phyloP scores from a whole-genome alignment of 768 basidiomycete species.

The Austroboletus festivus region DNA sequence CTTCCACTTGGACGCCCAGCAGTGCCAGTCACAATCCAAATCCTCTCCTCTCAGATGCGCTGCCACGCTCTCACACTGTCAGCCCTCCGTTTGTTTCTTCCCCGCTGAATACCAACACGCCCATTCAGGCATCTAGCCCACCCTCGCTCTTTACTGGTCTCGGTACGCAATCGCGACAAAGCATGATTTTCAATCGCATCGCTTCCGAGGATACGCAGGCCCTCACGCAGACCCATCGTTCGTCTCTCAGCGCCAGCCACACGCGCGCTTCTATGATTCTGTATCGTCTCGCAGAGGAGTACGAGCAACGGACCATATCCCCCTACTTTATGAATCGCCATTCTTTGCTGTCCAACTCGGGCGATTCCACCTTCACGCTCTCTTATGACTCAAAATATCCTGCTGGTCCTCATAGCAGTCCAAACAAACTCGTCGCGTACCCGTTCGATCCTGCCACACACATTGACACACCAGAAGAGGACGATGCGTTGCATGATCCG shows the following conservation, averaged over 20 bases:
- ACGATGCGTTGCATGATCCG: conserved; percentile 74
- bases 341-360: conserved; percentile 50
- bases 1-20: conserved; percentile 24
- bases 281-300: conserved; percentile 50
- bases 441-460: conserved; percentile 67
- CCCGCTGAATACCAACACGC: conserved; percentile 47
- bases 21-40: conserved; percentile 26
- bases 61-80: conserved; percentile 26
- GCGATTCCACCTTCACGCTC: conserved; percentile 47
- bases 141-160: conserved; percentile 8
- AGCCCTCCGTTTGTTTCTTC: conserved; percentile 43
- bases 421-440: conserved; percentile 56
- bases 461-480: conserved; percentile 59
- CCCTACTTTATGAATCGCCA: conserved; percentile 36
- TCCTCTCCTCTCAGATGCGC: conserved; percentile 29
- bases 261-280: conserved; percentile 67
- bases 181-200: conserved; percentile 41
- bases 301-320: conserved; percentile 31
- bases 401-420: conserved; percentile 29
- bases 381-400: conserved; percentile 69
- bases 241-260: conserved; percentile 20
- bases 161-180: conserved; percentile 42
- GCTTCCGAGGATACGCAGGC: conserved; percentile 45
- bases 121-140: conserved; percentile 10
- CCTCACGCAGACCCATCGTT: conserved; percentile 29